Conservation (phyloP, 371 early-diverging fungal genomes). For the Chytridium lagenaria region DNA sequence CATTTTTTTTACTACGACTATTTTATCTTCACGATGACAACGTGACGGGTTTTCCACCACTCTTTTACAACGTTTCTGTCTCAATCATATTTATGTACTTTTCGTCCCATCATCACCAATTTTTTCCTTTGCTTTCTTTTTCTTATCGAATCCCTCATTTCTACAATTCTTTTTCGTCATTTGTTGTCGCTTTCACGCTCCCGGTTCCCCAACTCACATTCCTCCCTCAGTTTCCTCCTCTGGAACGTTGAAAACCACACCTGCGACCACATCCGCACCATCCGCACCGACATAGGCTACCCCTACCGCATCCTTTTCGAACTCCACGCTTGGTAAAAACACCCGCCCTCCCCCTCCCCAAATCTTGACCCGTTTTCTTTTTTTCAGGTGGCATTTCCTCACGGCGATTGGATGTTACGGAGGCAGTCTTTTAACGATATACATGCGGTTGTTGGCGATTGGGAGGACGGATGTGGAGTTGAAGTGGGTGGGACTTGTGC, state of each 20-base stretch:
- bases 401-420: slow-evolving; percentile 67
- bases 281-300: slow-evolving; percentile 58
- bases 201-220: background rate
- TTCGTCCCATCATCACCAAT: no score
- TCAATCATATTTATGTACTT: no score
- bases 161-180: no score
- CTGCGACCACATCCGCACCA: slow-evolving; percentile 62
- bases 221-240: slow-evolving; percentile 64
- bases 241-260: slow-evolving; percentile 84
- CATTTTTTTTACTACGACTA: no score
- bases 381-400: slow-evolving; percentile 74
- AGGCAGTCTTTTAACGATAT: slow-evolving; percentile 58
- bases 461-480: slow-evolving; percentile 28
- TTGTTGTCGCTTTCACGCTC: no score
- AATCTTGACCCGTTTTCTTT: slow-evolving; percentile 4
- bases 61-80: no score
- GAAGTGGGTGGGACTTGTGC: background rate
- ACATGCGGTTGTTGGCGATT: slow-evolving; percentile 51
- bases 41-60: no score
- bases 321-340: slow-evolving; percentile 68
- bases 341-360: background rate
- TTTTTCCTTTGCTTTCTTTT: no score
- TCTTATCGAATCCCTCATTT: no score
- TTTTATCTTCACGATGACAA: no score
- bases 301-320: slow-evolving; percentile 66